Evolutionary conservation across 1,284 basidiomycete genomes (phyloP).

Genomic region (Coriolopsis trogii): DNA sequence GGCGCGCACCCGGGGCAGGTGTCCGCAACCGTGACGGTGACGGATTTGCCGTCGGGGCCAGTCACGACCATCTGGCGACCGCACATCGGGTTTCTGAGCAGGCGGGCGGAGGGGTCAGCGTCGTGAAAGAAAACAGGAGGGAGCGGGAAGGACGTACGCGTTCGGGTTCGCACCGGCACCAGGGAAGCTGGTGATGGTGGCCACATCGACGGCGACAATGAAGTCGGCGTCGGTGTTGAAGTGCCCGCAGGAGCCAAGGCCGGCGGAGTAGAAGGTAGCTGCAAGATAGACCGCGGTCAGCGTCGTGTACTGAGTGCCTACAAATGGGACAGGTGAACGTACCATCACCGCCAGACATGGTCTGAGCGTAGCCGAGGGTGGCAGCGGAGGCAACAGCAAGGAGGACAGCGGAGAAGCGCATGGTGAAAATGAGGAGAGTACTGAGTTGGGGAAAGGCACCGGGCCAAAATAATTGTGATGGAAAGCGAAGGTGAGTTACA

Average conservation of each 20-base stretch:
- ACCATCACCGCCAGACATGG: constrained; percentile 14
- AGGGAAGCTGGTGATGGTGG: constrained; percentile 22
- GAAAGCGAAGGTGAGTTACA: constrained; percentile 17
- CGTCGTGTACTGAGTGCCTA: not conserved
- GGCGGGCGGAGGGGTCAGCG: not conserved
- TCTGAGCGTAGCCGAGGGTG: constrained; percentile 10
- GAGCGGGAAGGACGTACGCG: constrained; percentile 5
- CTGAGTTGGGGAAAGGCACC: constrained; percentile 20
- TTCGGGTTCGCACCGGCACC: constrained; percentile 23
- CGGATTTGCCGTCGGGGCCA: constrained; percentile 33
- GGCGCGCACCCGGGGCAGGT: constrained; percentile 43
- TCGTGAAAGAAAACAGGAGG: not conserved
- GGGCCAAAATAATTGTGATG: constrained; percentile 16
- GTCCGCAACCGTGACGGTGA: constrained; percentile 45
- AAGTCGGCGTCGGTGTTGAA: constrained; percentile 24
- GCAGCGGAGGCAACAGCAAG: constrained; percentile 14
- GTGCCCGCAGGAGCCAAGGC: constrained; percentile 23
- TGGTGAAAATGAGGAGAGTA: constrained; percentile 19
- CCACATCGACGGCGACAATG: constrained; percentile 21
- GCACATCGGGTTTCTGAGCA: constrained; percentile 38
- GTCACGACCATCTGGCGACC: constrained; percentile 33
- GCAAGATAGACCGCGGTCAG: not conserved
- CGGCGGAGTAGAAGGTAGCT: constrained; percentile 25
- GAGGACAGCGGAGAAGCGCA: constrained; percentile 19
- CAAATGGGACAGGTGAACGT: not conserved